Conservation (phyloP, 1,284 basidiomycete genomes). For the Waitea zeae region DNA sequence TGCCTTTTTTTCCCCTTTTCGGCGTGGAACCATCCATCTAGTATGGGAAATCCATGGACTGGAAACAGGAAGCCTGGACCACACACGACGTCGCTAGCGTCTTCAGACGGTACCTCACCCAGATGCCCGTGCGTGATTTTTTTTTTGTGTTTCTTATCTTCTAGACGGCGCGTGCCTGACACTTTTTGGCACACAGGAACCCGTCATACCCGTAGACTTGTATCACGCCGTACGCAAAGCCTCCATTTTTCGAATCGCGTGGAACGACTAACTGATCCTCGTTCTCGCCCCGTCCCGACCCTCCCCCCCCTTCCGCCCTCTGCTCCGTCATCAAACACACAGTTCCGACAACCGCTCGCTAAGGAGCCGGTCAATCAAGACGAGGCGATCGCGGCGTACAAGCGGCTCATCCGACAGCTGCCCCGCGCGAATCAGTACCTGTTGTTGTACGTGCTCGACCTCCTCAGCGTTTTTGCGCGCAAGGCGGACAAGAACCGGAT, state of each 20-base stretch:
- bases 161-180: background rate
- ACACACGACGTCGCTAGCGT: constrained; percentile 96
- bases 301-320: too few species aligned
- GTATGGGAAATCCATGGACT: constrained; percentile 90
- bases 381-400: constrained; percentile 63
- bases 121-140: constrained; percentile 81
- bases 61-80: constrained; percentile 73
- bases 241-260: constrained; percentile 63
- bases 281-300: too few species aligned
- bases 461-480: constrained; percentile 86
- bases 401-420: constrained; percentile 69
- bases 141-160: constrained; percentile 3
- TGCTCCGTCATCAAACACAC: constrained; percentile 4
- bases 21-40: constrained; percentile 14
- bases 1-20: constrained; percentile 1
- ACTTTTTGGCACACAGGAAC: constrained; percentile 35
- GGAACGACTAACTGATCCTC: constrained; percentile 48
- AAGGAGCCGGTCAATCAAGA: too few species aligned
- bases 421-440: constrained; percentile 87
- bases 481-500: constrained; percentile 89
- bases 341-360: too few species aligned
- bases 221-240: constrained; percentile 61
- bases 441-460: constrained; percentile 88
- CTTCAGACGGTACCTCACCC: constrained; percentile 87
- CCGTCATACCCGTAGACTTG: constrained; percentile 77